Evolutionary conservation across 805 yeast genomes (phyloP).

Genomic region (Wickerhamiella siamensis): DNA sequence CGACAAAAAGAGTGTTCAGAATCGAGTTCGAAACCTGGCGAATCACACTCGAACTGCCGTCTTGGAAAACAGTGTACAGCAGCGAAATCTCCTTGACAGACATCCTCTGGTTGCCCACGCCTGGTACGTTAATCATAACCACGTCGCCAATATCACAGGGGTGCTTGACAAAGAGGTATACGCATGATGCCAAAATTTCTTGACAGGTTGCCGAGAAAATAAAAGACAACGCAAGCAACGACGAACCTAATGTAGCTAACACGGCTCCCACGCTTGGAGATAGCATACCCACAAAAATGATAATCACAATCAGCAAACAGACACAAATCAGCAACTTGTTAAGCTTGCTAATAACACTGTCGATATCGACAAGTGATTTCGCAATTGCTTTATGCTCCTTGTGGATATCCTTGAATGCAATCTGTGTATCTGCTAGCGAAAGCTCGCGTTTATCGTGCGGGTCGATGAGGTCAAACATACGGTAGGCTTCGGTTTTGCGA

Average conservation of each 20-base stretch:
- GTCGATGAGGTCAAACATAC: constrained; percentile 25
- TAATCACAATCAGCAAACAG: constrained; percentile 23
- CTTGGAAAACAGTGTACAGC: constrained; percentile 25
- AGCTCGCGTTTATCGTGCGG: constrained; percentile 25
- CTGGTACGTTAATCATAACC: constrained; percentile 19
- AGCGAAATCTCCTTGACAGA: constrained; percentile 24
- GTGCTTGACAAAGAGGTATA: constrained; percentile 30
- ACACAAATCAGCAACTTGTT: constrained; percentile 25
- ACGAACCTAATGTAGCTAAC: constrained; percentile 29
- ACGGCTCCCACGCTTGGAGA: constrained; percentile 29
- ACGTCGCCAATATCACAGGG: constrained; percentile 31
- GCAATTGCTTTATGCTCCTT: constrained; percentile 25
- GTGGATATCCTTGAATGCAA: constrained; percentile 23
- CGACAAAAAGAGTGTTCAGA: constrained; percentile 27
- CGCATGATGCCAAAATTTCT: constrained; percentile 28
- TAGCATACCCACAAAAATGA: constrained; percentile 29
- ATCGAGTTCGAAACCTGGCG: constrained; percentile 28
- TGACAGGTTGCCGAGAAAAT: constrained; percentile 26
- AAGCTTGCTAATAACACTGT: constrained; percentile 27
- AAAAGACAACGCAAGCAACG: constrained; percentile 28
- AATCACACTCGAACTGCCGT: constrained; percentile 18
- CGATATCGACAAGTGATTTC: constrained; percentile 27
- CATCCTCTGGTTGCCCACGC: constrained; percentile 18
- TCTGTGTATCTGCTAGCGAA: constrained; percentile 26
- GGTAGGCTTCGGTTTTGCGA: constrained; percentile 21